Evolutionary conservation across 106 monocot species (phyloP).

Genomic region (Allium cepa): DNA sequence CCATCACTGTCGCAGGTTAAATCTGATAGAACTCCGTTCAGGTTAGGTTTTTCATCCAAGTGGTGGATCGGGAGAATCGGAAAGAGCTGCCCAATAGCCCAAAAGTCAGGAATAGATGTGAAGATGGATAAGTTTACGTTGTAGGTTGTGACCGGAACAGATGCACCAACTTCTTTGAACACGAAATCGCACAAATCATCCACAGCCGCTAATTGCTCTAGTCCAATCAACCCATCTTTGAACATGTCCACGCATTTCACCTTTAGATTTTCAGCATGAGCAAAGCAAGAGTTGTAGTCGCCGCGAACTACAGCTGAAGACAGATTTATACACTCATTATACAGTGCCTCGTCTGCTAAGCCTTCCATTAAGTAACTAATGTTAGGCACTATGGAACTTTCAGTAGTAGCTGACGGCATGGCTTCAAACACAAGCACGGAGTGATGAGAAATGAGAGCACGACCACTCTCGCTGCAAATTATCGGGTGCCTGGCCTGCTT

Average conservation of each 20-base stretch:
- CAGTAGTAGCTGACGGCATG: conserved; percentile 14
- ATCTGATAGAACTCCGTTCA: conserved; percentile 69
- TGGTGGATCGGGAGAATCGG: conserved; percentile 88
- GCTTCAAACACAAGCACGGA: conserved; percentile 74
- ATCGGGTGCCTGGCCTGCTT: conserved; percentile 52
- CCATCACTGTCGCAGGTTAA: conserved; percentile 98
- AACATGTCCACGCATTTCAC: conserved; percentile 59
- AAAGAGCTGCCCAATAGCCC: conserved; percentile 95
- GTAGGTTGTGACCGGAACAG: conserved; percentile 46
- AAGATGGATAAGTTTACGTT: conserved; percentile 84
- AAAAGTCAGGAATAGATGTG: conserved; percentile 89
- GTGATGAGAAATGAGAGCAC: conserved; percentile 72
- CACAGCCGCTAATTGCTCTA: conserved; percentile 86
- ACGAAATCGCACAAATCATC: conserved; percentile 79
- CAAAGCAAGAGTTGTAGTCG: conserved; percentile 40
- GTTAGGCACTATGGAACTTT: conserved; percentile 1
- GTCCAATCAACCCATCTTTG: conserved; percentile 73
- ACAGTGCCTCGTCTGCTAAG: conserved; percentile 46
- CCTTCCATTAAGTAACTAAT: conserved; percentile 35
- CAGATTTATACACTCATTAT: conserved; percentile 47
- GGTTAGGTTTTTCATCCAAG: conserved; percentile 56
- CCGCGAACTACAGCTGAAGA: conserved; percentile 44
- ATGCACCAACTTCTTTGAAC: conserved; percentile 21
- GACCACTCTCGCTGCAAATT: conserved; percentile 80
- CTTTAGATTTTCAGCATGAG: conserved; percentile 72